Evolutionary conservation across 768 basidiomycete species (phyloP).

Genomic region (Leccinellum rugosiceps): DNA sequence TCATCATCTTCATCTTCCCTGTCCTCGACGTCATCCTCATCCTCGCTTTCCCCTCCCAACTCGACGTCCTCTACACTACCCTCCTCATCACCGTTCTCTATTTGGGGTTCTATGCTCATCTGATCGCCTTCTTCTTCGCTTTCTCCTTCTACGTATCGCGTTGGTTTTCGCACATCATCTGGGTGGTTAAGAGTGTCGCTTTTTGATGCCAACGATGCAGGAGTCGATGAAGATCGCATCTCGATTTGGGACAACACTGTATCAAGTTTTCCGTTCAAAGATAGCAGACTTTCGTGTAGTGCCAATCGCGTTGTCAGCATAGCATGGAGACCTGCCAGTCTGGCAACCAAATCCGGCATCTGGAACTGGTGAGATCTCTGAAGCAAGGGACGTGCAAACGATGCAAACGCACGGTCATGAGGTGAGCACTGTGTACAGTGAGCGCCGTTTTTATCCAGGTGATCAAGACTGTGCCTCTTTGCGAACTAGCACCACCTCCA

Average conservation of each 20-base stretch:
- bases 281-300: slow-evolving; percentile 80
- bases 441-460: slow-evolving; percentile 82
- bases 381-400: not conserved
- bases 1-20: slow-evolving; percentile 40
- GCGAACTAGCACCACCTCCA: slow-evolving; percentile 75
- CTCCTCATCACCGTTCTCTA: slow-evolving; percentile 62
- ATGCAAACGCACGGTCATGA: slow-evolving; percentile 78
- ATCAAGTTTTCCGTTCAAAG: slow-evolving; percentile 86
- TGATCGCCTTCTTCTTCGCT: slow-evolving; percentile 65
- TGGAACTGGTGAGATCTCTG: slow-evolving; percentile 30
- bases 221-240: slow-evolving; percentile 73
- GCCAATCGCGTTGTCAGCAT: slow-evolving; percentile 76
- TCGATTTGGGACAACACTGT: slow-evolving; percentile 94
- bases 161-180: slow-evolving; percentile 39
- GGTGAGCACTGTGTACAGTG: slow-evolving; percentile 81
- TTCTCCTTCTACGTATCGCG: slow-evolving; percentile 76
- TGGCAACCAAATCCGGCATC: slow-evolving; percentile 91
- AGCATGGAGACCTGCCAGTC: slow-evolving; percentile 80
- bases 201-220: slow-evolving; percentile 48
- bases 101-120: slow-evolving; percentile 56
- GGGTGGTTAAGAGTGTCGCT: slow-evolving; percentile 35
- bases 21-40: slow-evolving; percentile 35
- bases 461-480: slow-evolving; percentile 66
- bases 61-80: slow-evolving; percentile 81
- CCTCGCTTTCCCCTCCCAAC: slow-evolving; percentile 61